These are phyloP conservation scores for Quercus phellos DNA, from an alignment of 331 rosid species.

Conservation along the genomic window DNA sequence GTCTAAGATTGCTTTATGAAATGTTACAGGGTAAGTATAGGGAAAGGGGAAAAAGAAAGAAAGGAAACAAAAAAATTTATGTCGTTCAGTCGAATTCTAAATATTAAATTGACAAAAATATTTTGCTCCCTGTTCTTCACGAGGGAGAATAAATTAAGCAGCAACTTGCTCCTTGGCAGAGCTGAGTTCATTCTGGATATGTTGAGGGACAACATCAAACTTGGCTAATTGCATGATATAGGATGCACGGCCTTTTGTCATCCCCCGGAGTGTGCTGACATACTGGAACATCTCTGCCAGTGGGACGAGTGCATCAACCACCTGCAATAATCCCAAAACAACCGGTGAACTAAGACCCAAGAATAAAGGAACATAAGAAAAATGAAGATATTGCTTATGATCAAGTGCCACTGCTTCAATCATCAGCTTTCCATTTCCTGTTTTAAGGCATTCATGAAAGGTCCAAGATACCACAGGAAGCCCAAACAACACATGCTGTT, in stretches of 20 bases:
- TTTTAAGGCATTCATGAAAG: not conserved
- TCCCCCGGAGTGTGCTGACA: slow-evolving; percentile 86
- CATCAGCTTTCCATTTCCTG: not conserved
- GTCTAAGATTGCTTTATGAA: not conserved
- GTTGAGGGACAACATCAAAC: slow-evolving; percentile 95
- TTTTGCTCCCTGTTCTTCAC: not conserved
- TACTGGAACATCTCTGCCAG: slow-evolving; percentile 98
- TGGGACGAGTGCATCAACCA: slow-evolving; percentile 83
- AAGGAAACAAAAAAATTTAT: not conserved
- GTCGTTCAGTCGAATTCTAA: slow-evolving; percentile 7
- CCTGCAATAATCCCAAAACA: slow-evolving; percentile 42
- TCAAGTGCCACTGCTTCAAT: not conserved
- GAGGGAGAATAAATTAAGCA: slow-evolving; percentile 41
- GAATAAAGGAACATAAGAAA: not conserved
- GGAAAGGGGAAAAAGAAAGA: not conserved
- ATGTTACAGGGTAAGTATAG: slow-evolving; percentile 8
- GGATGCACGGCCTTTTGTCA: slow-evolving; percentile 98
- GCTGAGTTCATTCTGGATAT: slow-evolving; percentile 75
- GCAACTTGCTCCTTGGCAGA: slow-evolving; percentile 81
- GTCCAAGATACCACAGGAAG: not conserved
- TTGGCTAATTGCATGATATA: slow-evolving; percentile 85
- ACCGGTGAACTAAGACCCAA: not conserved
- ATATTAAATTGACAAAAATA: slow-evolving; percentile 11
- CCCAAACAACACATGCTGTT: too few relatives aligned
- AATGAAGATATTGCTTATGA: not conserved